A percentile compares a stretch with the other conserved stretches of the same genome.
phyloP scores from a whole-genome alignment of 2,329 filamentous ascomycete genomes.

The Claviceps humidiphila region DNA sequence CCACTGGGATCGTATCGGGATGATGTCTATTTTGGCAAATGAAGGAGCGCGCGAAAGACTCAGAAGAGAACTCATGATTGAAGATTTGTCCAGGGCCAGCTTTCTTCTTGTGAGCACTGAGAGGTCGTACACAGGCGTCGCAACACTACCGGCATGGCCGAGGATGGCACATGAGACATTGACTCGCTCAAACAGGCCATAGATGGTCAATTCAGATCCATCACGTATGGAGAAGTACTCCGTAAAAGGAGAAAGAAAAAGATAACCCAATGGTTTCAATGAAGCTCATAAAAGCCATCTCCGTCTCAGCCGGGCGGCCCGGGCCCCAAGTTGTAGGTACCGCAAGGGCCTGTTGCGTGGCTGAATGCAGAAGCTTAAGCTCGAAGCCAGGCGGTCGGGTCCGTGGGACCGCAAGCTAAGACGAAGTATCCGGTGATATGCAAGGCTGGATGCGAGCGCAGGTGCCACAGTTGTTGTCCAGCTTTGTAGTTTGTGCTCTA shows the following conservation, averaged over 20 bases:
- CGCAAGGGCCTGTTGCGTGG: neutral
- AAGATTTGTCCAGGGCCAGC: neutral
- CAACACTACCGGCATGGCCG: neutral
- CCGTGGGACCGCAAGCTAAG: neutral
- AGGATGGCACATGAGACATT: constrained; percentile 3
- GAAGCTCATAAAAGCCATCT: neutral
- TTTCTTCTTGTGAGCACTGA: too few relatives aligned
- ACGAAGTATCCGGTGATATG: neutral
- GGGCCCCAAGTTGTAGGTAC: neutral
- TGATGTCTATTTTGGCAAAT: neutral
- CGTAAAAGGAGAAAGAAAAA: neutral
- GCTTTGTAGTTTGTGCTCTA: neutral
- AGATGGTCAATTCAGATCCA: neutral
- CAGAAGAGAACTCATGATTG: too few relatives aligned
- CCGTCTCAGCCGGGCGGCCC: neutral
- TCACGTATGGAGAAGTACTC: neutral
- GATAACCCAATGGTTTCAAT: neutral
- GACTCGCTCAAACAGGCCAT: neutral
- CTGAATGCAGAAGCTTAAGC: constrained; percentile 1
- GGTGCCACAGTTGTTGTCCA: neutral
- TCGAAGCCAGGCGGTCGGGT: constrained; percentile 2
- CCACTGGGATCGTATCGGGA: neutral
- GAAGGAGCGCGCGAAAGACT: too few relatives aligned
- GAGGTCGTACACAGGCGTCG: too few relatives aligned
- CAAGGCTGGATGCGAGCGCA: neutral